Evolutionary conservation across 108 stramenopile genomes (phyloP), one percentile per base, ranked within the genome.

Genomic region (Fragilaria crotonensis): DNA sequence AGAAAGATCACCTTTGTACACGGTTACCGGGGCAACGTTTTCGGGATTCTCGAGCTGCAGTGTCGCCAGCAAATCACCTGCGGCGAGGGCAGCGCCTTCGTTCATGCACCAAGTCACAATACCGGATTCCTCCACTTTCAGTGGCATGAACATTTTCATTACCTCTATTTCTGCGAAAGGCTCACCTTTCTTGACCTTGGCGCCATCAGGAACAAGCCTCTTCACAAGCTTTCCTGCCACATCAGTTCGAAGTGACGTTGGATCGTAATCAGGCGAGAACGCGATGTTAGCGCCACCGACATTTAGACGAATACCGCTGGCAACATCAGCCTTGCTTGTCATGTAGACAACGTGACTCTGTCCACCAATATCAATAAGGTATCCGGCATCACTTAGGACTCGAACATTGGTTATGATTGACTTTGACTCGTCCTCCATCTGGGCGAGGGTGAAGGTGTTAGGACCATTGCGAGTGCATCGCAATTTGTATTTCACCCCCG

Each of bases 91-190:
- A 27, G 96, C 95, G 25, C 99, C 99, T 75, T 92, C 90, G 59
- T 92, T 94, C 57, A 60, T 59, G 2, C 77, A 64, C 93, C 90
- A 93, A 32, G 93, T 66, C 18, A 87, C 73, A 23, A 96, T 62
- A 29, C 99, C 99, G 23, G 90, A 49, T 70, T 98, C 99, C 46
- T 84, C 92, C 0, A 96, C 97, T 60, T 77, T 79, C 25, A 99
- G 87, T n/a, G 96, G 95, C 96, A 99, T 94, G 84, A 96, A 97
- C 98, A 99, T 99, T 73, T 99, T 99, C 98, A 99, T 99, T 20
- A 98, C 98, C 72, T 99, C 98, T 28, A 99, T 90, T 76, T 99
- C 97, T 31, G 87, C 95, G 60, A 95, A 99, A 1, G 82, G 67
- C 47, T 90, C 80, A 0, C 95, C 95, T 66, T 93, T 90, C 57